phyloP scores from a whole-genome alignment of 1,284 basidiomycete genomes.

The Ganoderma lingzhi region DNA sequence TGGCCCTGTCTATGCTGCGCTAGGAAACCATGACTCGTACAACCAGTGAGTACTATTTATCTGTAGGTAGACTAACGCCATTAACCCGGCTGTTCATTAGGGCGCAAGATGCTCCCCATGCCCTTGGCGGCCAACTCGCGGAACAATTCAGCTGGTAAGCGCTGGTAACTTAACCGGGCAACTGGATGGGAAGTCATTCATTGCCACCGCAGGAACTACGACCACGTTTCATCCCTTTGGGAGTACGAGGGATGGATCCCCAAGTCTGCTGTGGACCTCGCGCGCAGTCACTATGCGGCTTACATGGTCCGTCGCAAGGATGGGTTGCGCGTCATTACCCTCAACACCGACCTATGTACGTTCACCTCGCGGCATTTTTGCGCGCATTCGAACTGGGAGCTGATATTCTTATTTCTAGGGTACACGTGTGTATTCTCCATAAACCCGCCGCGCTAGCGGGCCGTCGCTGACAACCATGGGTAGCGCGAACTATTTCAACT shows the following conservation, averaged over 20 bases:
- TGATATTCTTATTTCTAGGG: constrained; percentile 43
- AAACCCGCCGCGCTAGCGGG: background rate
- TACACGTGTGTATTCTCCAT: constrained; percentile 49
- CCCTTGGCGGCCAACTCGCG: constrained; percentile 60
- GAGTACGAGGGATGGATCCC: constrained; percentile 77
- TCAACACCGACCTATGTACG: constrained; percentile 82
- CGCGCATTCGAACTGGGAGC: background rate
- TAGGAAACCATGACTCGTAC: constrained; percentile 84
- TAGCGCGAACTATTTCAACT: constrained; percentile 78
- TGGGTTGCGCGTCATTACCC: constrained; percentile 76
- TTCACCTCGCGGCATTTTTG: constrained; percentile 17
- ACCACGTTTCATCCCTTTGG: constrained; percentile 77
- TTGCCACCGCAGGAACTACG: constrained; percentile 67
- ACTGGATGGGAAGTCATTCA: no score
- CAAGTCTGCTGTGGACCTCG: constrained; percentile 61
- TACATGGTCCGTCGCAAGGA: constrained; percentile 76
- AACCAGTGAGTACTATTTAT: constrained; percentile 52
- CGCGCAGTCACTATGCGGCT: constrained; percentile 76
- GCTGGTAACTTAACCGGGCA: background rate
- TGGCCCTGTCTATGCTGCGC: constrained; percentile 74
- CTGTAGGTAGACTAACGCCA: no score
- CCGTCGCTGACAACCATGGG: constrained; percentile 22
- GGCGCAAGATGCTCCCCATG: constrained; percentile 70
- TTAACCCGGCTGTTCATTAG: constrained; percentile 40
- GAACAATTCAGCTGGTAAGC: constrained; percentile 72